phyloP scores from a whole-genome alignment of 768 basidiomycete species.

The Mycena alexandri region DNA sequence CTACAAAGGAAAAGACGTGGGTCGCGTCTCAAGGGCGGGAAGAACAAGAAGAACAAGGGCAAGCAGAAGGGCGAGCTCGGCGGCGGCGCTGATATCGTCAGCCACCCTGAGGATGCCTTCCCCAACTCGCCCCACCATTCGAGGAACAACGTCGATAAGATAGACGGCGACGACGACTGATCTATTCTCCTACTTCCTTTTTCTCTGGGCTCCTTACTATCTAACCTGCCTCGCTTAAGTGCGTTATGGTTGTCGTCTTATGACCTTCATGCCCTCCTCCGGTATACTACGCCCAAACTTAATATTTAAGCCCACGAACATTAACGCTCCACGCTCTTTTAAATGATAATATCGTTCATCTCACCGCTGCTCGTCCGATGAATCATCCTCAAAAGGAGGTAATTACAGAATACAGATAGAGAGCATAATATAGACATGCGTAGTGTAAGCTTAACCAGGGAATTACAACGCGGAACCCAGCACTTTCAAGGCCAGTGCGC shows the following conservation, averaged over 20 bases:
- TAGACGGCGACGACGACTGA: slow-evolving; percentile 32
- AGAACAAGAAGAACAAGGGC: slow-evolving; percentile 38
- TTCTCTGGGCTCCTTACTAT: background rate
- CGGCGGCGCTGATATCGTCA: slow-evolving; percentile 34
- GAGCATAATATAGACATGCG: slow-evolving; percentile 9
- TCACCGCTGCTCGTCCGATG: background rate
- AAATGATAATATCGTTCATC: slow-evolving; percentile 29
- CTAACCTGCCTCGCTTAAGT: too few species aligned
- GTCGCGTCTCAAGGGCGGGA: slow-evolving; percentile 36
- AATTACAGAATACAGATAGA: slow-evolving; percentile 20
- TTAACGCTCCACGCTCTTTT: slow-evolving; percentile 20
- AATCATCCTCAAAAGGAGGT: background rate
- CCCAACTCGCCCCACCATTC: slow-evolving; percentile 39
- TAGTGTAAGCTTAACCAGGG: slow-evolving; percentile 4
- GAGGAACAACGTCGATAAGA: slow-evolving; percentile 21
- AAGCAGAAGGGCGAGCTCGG: slow-evolving; percentile 36
- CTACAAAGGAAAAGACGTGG: slow-evolving; percentile 35
- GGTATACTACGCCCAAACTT: slow-evolving; percentile 14
- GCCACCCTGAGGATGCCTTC: slow-evolving; percentile 36
- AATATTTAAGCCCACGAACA: slow-evolving; percentile 27
- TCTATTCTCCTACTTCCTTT: background rate
- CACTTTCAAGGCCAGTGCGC: slow-evolving; percentile 35
- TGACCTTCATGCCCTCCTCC: background rate
- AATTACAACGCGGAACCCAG: slow-evolving; percentile 33
- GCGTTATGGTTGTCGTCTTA: background rate